A percentile compares a stretch with the other conserved stretches of the same genome.
Evolutionary conservation across 371 early-diverging fungal genomes (phyloP).

Genomic region (Mucor lusitanicus): DNA sequence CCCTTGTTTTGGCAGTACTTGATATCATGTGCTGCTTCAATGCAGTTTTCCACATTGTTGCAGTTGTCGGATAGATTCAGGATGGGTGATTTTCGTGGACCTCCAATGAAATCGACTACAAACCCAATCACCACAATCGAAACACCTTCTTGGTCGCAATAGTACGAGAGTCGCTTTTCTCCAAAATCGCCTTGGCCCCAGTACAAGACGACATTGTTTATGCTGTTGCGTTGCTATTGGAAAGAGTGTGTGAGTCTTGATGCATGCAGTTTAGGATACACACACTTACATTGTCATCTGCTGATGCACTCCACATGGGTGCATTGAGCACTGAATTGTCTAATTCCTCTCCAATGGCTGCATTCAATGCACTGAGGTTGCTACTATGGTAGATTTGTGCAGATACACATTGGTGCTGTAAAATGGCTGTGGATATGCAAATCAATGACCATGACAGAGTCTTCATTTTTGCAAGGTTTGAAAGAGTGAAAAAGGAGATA

Average conservation of each 20-base stretch:
- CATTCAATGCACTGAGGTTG: background rate
- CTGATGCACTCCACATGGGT: background rate
- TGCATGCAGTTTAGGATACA: too few relatives aligned
- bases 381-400: background rate
- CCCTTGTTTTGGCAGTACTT: slow-evolving; percentile 61
- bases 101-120: slow-evolving; percentile 45
- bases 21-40: slow-evolving; percentile 57
- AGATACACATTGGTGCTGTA: background rate
- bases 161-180: slow-evolving; percentile 48
- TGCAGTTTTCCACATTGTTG: slow-evolving; percentile 39
- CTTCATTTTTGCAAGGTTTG: background rate
- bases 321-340: background rate
- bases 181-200: slow-evolving; percentile 38
- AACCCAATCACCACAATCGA: slow-evolving; percentile 59
- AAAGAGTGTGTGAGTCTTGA: background rate
- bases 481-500: too few relatives aligned
- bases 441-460: background rate
- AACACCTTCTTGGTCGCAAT: slow-evolving; percentile 59
- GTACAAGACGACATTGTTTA: slow-evolving; percentile 27
- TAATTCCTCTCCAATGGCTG: background rate
- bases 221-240: background rate
- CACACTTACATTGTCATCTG: background rate
- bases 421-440: background rate
- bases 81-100: slow-evolving; percentile 35
- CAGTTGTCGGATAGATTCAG: slow-evolving; percentile 64